Evolutionary conservation across 805 yeast species (phyloP).

Genomic region (Sporopachydermia quercuum): DNA sequence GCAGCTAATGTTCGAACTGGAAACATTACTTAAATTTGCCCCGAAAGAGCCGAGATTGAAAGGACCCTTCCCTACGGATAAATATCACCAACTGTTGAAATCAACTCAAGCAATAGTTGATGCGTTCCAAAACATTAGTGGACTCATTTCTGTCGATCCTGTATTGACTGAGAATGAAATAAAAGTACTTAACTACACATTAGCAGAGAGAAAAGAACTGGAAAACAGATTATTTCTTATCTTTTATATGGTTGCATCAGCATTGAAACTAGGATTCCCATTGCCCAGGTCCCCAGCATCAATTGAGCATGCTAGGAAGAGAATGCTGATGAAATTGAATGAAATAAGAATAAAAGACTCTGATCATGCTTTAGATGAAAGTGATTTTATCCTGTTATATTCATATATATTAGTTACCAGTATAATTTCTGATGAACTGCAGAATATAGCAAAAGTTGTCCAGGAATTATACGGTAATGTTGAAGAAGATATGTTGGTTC

Average conservation of each 20-base stretch:
- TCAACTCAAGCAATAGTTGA: conserved; percentile 55
- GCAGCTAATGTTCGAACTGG: conserved; percentile 43
- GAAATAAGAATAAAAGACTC: conserved; percentile 31
- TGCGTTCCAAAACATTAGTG: conserved; percentile 58
- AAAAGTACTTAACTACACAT: conserved; percentile 37
- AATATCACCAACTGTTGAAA: conserved; percentile 34
- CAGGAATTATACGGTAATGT: conserved; percentile 52
- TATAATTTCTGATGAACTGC: conserved; percentile 50
- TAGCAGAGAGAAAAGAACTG: conserved; percentile 46
- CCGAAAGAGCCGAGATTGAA: conserved; percentile 63
- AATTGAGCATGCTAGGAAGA: conserved; percentile 56
- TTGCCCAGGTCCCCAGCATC: conserved; percentile 66
- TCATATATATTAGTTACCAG: conserved; percentile 61
- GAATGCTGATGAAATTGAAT: conserved; percentile 50
- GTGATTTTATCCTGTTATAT: conserved; percentile 65
- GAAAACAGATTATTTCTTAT: conserved; percentile 60
- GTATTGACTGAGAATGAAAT: conserved; percentile 35
- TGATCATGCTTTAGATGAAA: conserved; percentile 31
- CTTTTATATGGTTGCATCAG: conserved; percentile 67
- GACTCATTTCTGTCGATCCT: conserved; percentile 52
- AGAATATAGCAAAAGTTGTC: conserved; percentile 37
- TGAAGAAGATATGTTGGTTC: conserved; percentile 42
- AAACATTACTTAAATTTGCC: conserved; percentile 47
- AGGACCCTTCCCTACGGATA: conserved; percentile 48
- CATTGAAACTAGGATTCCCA: conserved; percentile 63